Evolutionary conservation across 2,329 filamentous ascomycete genomes (phyloP), one percentile per base, ranked within the genome.

Genomic region (Xylaria sp.): DNA sequence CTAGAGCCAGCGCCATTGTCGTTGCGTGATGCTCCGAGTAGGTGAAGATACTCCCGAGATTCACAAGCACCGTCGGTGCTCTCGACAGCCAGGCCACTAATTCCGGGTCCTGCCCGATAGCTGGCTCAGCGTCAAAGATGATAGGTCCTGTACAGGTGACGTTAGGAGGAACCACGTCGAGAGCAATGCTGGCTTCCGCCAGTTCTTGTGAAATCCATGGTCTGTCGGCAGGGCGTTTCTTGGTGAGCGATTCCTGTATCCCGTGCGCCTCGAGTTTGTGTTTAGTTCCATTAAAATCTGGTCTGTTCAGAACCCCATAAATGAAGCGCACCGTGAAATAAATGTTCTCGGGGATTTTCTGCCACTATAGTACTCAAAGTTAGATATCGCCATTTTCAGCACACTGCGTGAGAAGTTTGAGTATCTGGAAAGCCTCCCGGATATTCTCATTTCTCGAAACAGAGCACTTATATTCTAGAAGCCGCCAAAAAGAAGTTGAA

Each of bases 61-160:
- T 72, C 33, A 74, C 51, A 27, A 74, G 71, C 10, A 73, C 54
- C 9, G 73, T 73, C 5, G 73, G 71, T 22, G 58, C 61, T n/a
- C 36, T 61, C 6, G 67, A 51, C 13, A 74, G 58, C 71, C 73
- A 74, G 9, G 47, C 17, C 11, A 58, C 66, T 27, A 74, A 33
- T 15, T 60, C 67, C 17, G 61, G 63, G 53, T 69, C 69, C 27
- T 71, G 66, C n/a, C 72, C 71, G 25, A 50, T 55, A 9, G 54
- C 68, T 10, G 66, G 57, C 20, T 60, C 67, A 1, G 69, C 44
- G 25, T 69, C 72, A 1, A 74, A 53, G 9, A 58, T 61, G 47
- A 72, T 73, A 6, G 72, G 72, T 6, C 68, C 69, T 2, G 64
- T 57, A 20, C 65, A 62, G 13, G 65, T 72, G 3, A 72, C 68